Evolutionary conservation across 306 rosid genomes (phyloP).

Genomic region (Malus asiatica): DNA sequence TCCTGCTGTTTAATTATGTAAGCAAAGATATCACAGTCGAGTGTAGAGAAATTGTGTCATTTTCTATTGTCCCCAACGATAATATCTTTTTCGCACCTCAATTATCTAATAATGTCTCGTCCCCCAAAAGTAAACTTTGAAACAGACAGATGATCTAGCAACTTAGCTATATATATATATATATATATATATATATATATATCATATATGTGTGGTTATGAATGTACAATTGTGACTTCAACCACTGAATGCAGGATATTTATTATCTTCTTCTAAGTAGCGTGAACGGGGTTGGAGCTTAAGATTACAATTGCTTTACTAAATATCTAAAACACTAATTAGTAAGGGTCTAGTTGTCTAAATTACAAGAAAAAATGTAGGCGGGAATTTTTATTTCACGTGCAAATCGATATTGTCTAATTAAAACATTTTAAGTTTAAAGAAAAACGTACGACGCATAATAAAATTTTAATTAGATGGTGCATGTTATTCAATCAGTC

Average conservation of each 20-base stretch:
- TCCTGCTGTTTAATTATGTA: background rate
- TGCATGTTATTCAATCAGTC: background rate
- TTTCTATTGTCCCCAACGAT: background rate
- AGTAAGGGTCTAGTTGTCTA: background rate
- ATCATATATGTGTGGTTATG: background rate
- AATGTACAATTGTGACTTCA: background rate
- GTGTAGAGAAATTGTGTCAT: background rate
- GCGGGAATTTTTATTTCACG: background rate
- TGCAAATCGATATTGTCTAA: no score
- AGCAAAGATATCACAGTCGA: background rate
- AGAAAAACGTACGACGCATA: no score
- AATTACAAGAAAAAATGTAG: background rate
- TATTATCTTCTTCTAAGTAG: background rate
- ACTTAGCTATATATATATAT: background rate
- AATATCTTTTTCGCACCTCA: background rate
- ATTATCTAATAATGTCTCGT: background rate
- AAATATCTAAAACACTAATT: no score
- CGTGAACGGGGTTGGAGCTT: background rate
- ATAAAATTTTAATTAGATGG: no score
- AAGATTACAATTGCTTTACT: no score
- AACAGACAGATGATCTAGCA: slow-evolving; percentile 3
- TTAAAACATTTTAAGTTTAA: background rate
- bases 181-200: no score
- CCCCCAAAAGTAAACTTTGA: slow-evolving; percentile 5
- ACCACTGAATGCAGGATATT: background rate